Evolutionary conservation across 2,329 filamentous ascomycete species (phyloP).

Genomic region (Canariomyces notabilis): DNA sequence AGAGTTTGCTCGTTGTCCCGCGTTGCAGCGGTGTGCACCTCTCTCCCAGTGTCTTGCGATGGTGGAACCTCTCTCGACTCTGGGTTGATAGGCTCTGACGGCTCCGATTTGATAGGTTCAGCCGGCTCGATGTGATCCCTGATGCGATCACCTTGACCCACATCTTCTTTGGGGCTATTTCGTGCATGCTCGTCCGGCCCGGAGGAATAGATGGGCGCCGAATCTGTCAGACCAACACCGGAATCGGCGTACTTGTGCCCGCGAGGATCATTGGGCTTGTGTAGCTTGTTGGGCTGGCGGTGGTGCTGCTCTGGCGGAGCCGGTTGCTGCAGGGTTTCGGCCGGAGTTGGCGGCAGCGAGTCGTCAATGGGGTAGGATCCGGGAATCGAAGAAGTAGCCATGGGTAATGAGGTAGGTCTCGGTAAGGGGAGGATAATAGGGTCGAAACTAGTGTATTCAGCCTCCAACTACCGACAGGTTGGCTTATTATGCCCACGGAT

Average conservation of each 20-base stretch:
- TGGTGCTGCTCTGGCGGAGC: conserved; percentile 4
- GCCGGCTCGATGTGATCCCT: conserved; percentile 1
- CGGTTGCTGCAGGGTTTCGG: conserved; percentile 9
- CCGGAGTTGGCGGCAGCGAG: conserved; percentile 8
- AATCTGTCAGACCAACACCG: conserved; percentile 12
- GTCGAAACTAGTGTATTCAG: too few relatives aligned
- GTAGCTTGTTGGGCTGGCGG: conserved; percentile 18
- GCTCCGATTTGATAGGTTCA: not conserved
- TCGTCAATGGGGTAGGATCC: conserved; percentile 12
- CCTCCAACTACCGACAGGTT: too few relatives aligned
- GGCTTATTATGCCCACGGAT: too few relatives aligned
- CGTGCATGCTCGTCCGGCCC: not conserved
- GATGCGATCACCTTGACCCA: conserved; percentile 17
- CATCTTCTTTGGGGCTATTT: conserved; percentile 7
- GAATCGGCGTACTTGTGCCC: conserved; percentile 18
- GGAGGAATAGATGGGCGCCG: conserved; percentile 1
- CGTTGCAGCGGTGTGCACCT: not conserved
- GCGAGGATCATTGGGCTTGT: conserved; percentile 19
- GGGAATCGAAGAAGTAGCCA: conserved; percentile 1
- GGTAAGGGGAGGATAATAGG: too few relatives aligned
- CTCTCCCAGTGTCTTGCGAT: not conserved
- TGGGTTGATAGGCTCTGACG: not conserved
- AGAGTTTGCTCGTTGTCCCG: not conserved
- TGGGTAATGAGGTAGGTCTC: too few relatives aligned
- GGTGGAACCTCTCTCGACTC: not conserved